A percentile compares a stretch with the other conserved stretches of the same genome.
These are phyloP conservation scores for Jatropha podagrica DNA, from an alignment of 441 rosid genomes.

Conservation along the genomic window DNA sequence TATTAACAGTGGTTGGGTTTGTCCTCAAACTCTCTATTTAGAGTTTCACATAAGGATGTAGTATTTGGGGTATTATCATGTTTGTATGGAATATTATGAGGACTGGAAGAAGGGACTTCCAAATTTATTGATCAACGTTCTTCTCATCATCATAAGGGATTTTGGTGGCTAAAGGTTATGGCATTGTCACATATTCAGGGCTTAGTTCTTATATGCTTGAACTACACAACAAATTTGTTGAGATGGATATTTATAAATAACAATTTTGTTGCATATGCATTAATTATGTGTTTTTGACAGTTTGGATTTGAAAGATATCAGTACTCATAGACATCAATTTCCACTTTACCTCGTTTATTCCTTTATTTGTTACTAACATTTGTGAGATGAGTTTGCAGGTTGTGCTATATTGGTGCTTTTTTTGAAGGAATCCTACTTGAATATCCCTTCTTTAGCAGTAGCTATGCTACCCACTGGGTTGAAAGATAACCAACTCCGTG, in stretches of 20 bases:
- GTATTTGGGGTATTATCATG: background rate
- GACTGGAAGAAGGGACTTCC: background rate
- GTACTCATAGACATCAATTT: background rate
- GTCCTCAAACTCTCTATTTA: background rate
- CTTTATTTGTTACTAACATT: background rate
- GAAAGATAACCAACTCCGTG: constrained; percentile 87
- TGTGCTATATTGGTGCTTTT: constrained; percentile 24
- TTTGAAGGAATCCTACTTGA: constrained; percentile 20
- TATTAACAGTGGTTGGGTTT: background rate
- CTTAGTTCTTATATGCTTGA: background rate
- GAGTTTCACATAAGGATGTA: background rate
- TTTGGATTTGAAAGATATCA: background rate
- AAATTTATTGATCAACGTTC: background rate
- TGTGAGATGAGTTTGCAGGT: constrained; percentile 30
- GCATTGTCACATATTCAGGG: background rate
- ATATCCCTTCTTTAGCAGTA: constrained; percentile 42
- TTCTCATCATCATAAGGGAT: background rate
- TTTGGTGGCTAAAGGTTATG: background rate
- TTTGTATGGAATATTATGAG: background rate
- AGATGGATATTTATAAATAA: background rate
- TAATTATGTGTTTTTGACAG: background rate
- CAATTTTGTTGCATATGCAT: background rate
- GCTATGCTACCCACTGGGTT: constrained; percentile 87
- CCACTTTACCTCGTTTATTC: constrained; percentile 8
- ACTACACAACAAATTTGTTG: background rate